Evolutionary conservation across 352 stramenopile genomes (phyloP), one percentile per base, ranked within the genome.

Genomic region (Thraustochytrium sp.): DNA sequence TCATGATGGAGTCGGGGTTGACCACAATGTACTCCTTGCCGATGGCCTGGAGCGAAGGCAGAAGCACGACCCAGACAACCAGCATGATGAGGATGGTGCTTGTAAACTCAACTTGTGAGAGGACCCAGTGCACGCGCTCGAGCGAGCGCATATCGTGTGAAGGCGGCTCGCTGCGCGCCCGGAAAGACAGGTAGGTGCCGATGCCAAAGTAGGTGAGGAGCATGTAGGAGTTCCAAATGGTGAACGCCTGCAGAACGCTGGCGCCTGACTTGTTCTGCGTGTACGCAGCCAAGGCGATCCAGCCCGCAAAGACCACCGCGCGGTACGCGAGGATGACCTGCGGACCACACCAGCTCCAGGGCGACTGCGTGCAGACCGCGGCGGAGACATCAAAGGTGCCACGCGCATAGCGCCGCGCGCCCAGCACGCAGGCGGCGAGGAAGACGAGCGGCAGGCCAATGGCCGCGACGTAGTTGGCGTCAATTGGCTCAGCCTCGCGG

Each of bases 191-290:
- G 36, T 55, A 54, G 46, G 31, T 38, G 37, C 65, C 65, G 13
- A 77, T 23, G 18, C 5, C 40, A 75, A 77, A 77, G 65, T 77
- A 77, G 0, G n/a, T n/a, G 23, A 77, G 13, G n/a, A 77, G 46
- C 2, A 77, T 26, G 65, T 77, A 62, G 9, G 31, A 54, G 65
- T 77, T 77, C 42, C 42, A 62, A 13, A 62, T 36, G 11, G 65
- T 77, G 46, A 62, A 77, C 0, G 31, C 18, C 46, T 36, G 40
- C 0, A 77, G 3, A 9, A 23, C 23, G 34, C 11, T 29, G 31
- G 38, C 31, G 9, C 9, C 13, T 55, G 26, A 11, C 16, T 21
- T 21, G 9, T 44, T 31, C 59, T 72, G 59, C 21, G 23, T 21
- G 2, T 26, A 31, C 16, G 46, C 46, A 11, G 23, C 26, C 40